Conservation (phyloP, 2,329 filamentous ascomycete species). For the Sporothrix phasma region DNA sequence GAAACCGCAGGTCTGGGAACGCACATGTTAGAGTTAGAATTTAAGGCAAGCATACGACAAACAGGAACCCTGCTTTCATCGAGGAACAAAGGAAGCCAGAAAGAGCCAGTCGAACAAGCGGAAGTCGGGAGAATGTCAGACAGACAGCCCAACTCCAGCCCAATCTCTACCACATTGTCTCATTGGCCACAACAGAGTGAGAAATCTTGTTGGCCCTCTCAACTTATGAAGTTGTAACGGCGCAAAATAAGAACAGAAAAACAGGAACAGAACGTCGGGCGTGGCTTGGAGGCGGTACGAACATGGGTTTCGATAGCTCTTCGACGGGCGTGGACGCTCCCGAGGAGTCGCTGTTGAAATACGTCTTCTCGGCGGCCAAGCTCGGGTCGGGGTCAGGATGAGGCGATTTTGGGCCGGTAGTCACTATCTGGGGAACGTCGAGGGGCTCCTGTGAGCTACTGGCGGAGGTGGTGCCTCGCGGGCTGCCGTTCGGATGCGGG, state of each 20-base stretch:
- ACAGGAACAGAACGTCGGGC: neutral
- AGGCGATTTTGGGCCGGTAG: constrained; percentile 24
- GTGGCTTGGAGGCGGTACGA: constrained; percentile 17
- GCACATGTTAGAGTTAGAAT: constrained; percentile 15
- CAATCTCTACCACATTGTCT: neutral
- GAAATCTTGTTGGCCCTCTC: neutral
- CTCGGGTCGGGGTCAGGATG: constrained; percentile 18
- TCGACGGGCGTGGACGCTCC: constrained; percentile 26
- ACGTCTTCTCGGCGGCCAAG: constrained; percentile 24
- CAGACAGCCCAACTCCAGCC: constrained; percentile 5
- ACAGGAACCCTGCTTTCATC: neutral
- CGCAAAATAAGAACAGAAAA: neutral
- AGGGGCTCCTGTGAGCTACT: constrained; percentile 18
- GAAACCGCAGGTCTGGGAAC: constrained; percentile 23
- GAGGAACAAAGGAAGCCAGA: neutral
- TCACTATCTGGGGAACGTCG: constrained; percentile 27
- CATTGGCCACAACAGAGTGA: neutral
- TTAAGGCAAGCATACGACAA: neutral
- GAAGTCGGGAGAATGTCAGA: neutral
- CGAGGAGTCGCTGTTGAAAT: constrained; percentile 31
- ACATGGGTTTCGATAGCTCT: constrained; percentile 24
- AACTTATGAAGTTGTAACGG: too few species aligned
- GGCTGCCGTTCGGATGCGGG: neutral
- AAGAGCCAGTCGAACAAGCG: neutral
- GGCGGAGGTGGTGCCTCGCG: neutral